Evolutionary conservation across 768 basidiomycete genomes (phyloP), one percentile per base, ranked within the genome.

Genomic region (Lentinula guzmanii): DNA sequence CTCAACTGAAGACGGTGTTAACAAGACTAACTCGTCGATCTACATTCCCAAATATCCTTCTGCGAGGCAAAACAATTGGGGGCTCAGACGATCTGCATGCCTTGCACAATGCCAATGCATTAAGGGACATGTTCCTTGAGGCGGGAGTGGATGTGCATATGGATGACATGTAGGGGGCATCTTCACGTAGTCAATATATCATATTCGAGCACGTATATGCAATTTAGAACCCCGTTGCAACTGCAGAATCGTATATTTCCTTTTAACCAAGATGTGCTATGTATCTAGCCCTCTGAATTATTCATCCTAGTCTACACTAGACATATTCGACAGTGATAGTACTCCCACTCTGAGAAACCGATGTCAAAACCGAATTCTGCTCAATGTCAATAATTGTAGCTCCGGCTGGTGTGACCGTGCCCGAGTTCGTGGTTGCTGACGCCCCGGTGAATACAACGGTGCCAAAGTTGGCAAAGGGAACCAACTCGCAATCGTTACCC

Each of bases 31-130:
- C 91, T 2, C 72, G 74, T 2, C 87, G 79, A 13, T 71, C 78
- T 6, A 93, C 91, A 3, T 91, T 92, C 69, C 91, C 91, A 1
- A 93, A 93, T 64, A 75, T 90, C 58, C 65, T 93, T 31, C 67
- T 93, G 11, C 76, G 77, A 18, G 90, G 90, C 8, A 76, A 74
- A 52, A 83, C 83, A 5, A 74, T 90, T 2, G 86, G 88, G 9
- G 90, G 90, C 37, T 86, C 80, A 1, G 89, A 90, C 64, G 77
- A 85, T 21, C 71, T 91, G 10, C 72, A 60, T 6, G 48, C 39
- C 3, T 60, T 60, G 16, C 50, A 60, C 37, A 35, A 62, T 39
- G 16, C 63, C 62, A 33, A 69, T 65, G 57, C 52, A 58, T 11
- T 62, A 18, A 35, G 64, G n/a, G 56, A 66, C 66, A 21, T 54